phyloP scores from a whole-genome alignment of 352 stramenopile genomes.

The Pelagophyceae sp. region DNA sequence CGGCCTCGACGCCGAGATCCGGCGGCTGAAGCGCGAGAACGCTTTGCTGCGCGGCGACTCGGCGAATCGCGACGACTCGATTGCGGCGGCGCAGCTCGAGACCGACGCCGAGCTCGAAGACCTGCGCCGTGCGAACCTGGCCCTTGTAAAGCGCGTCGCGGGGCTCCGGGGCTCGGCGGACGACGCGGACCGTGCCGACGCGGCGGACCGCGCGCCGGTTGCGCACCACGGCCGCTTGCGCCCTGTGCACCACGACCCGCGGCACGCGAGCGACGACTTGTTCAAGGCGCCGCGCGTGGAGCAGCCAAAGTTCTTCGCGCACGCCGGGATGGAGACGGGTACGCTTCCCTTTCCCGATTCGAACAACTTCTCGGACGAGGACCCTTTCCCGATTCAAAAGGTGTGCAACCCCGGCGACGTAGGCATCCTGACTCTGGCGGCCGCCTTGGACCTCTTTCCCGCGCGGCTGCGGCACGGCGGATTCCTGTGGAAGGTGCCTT shows the following conservation, averaged over 20 bases:
- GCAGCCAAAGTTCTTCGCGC: background rate
- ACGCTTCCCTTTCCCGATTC: too few relatives aligned
- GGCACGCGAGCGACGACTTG: background rate
- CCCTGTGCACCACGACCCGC: background rate
- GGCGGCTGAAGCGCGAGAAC: background rate
- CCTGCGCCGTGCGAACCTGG: too few relatives aligned
- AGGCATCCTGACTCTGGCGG: background rate
- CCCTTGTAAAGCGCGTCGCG: too few relatives aligned
- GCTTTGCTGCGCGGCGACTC: background rate
- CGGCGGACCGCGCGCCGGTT: too few relatives aligned
- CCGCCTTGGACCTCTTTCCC: background rate
- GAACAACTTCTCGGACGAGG: too few relatives aligned
- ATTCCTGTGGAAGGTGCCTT: conserved; percentile 8
- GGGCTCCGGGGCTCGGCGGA: background rate
- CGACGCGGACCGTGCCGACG: background rate
- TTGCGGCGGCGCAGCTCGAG: too few relatives aligned
- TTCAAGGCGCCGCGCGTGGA: background rate
- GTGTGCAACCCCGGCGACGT: background rate
- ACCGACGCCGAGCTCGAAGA: too few relatives aligned
- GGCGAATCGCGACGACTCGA: background rate
- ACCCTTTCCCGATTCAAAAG: too few relatives aligned
- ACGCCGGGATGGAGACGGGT: background rate
- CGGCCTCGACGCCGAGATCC: background rate
- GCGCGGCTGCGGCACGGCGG: background rate
- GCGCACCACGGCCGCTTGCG: background rate